A percentile compares a stretch with the other conserved stretches of the same genome.
Conservation (phyloP, 2,329 filamentous ascomycete genomes). For the Exophiala aquamarina region DNA sequence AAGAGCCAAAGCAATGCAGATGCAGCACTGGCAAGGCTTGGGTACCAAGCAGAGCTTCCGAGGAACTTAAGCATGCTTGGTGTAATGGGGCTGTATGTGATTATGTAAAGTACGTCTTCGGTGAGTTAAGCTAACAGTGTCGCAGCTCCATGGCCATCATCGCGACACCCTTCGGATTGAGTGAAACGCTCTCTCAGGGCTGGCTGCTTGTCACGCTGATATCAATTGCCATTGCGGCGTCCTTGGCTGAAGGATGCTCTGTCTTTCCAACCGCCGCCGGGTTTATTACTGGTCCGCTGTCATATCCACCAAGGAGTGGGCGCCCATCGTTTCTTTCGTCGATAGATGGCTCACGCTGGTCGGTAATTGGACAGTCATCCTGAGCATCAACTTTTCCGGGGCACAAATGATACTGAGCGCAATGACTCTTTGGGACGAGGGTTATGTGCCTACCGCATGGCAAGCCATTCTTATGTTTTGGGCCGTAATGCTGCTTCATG, state of each 20-base stretch:
- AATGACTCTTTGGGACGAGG: slow-evolving; percentile 68
- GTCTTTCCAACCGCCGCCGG: slow-evolving; percentile 68
- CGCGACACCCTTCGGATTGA: slow-evolving; percentile 68
- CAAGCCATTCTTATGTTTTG: slow-evolving; percentile 72
- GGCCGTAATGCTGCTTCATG: slow-evolving; percentile 67
- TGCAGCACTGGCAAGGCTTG: slow-evolving; percentile 63
- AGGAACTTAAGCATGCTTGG: slow-evolving; percentile 68
- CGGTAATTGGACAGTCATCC: slow-evolving; percentile 69
- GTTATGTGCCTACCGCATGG: slow-evolving; percentile 66
- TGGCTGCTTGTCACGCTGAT: slow-evolving; percentile 67
- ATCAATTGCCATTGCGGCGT: slow-evolving; percentile 63
- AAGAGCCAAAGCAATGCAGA: slow-evolving; percentile 44
- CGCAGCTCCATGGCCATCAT: slow-evolving; percentile 69
- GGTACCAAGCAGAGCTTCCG: slow-evolving; percentile 67
- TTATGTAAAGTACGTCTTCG: neutral
- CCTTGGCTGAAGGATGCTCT: slow-evolving; percentile 67
- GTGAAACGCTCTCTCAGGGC: slow-evolving; percentile 69
- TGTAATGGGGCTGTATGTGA: slow-evolving; percentile 59
- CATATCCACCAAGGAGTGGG: slow-evolving; percentile 64
- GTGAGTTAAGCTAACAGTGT: slow-evolving; percentile 11
- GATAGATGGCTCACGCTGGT: slow-evolving; percentile 72
- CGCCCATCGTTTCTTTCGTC: slow-evolving; percentile 67
- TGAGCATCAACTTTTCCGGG: slow-evolving; percentile 70
- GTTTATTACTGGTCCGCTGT: slow-evolving; percentile 73
- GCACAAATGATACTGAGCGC: slow-evolving; percentile 68